Base-by-base conservation (phyloP, 176 grass and related monocot genomes). In the Cocos nucifera region DNA sequence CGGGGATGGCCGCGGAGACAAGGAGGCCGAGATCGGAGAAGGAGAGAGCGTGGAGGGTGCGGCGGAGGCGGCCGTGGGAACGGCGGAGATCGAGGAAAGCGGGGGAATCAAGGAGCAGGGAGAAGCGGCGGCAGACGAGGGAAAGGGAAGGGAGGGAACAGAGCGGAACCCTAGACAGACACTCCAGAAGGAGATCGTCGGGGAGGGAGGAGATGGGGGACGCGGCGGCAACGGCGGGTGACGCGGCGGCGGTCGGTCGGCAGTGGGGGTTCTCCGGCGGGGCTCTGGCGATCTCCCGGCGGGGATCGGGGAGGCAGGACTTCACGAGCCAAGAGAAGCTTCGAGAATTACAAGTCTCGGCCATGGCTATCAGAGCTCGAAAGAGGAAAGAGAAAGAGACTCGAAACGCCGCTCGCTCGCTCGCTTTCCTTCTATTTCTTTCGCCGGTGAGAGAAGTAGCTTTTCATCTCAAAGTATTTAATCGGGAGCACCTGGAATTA, bases 181-280 rank as follows among this genome's bases (percentile, higher is more conserved):
- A 82, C 49, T 88, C 85, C 32, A 95, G 73, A 20, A 95, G 77
- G 64, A 95, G 75, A 30, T 95, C 89, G 32, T 87, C 88, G 8
- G 83, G 88, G 3, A 93, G 60, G 5, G 39, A 16, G 32, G 57
- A 51, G 80, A 93, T 78, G 14, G 75, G 59, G 19, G 66, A 32
- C 0, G 15, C 25, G 3, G 51, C 0, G 10, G 44, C 26, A 53
- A 65, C 12, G 7, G 28, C 3, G 5, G 39, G 17, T 20, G 53
- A 12, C 58, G 24, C 27, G 12, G 15, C 1, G 9, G 63, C 0
- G 6, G 24, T 24, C 17, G 12, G 51, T 5, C 15, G 22, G 5
- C 16, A 29, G 48, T 21, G 58, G 44, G 1, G 21, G 56, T 44
- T 24, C 18, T 17, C 39, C 24, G 22, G 62, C 68, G 44, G 27